Base-by-base conservation (phyloP, 140 eudicot species). In the Stevia rebaudiana region DNA sequence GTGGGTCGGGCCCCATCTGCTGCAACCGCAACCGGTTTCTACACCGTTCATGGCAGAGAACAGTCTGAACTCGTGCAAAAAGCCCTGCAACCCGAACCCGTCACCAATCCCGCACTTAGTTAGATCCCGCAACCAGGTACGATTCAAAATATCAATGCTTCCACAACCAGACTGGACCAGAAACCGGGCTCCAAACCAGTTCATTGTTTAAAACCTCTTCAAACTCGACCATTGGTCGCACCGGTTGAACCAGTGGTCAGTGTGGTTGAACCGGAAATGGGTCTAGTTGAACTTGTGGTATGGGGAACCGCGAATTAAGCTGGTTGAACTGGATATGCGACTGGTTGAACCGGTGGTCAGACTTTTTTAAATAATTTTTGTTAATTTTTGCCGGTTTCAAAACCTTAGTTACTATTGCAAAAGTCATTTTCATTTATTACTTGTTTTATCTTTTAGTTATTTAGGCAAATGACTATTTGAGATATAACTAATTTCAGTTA, bases 1-100 rank as follows among this genome's bases (percentile, higher is more conserved):
- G 85, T 76, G 8, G 97, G 97, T 16, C 95, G 97, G 11, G 86
- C 94, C 48, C 94, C 97, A 24, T 82, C 97, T 16, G 97, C 97
- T 8, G 95, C 98, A 48, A 87, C 98, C 13, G 98, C 98, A 24
- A 91, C 98, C 23, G 98, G 95, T 40, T 91, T 91, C 69, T 66
- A 77, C 75, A 64, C 70, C 15, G 84, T 82, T 39, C 98, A 91
- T 19, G 70, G 33, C 19, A 80, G 83, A 66, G 98, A 87, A 49
- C 98, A 91, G 76, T 76, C 79, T 8, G 95, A 82, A 72, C 80
- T 91, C 4, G 86, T 91, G 41, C 84, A 91, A 67, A 91, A 82
- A 28, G 95, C 95, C 28, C 21, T 87, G 50, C 79, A 74, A 35
- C 59, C 74, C 8, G 79, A 74, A 49, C 42, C 79, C 13, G 19